Base-by-base conservation (phyloP, 768 basidiomycete genomes). In the Chiua virens region DNA sequence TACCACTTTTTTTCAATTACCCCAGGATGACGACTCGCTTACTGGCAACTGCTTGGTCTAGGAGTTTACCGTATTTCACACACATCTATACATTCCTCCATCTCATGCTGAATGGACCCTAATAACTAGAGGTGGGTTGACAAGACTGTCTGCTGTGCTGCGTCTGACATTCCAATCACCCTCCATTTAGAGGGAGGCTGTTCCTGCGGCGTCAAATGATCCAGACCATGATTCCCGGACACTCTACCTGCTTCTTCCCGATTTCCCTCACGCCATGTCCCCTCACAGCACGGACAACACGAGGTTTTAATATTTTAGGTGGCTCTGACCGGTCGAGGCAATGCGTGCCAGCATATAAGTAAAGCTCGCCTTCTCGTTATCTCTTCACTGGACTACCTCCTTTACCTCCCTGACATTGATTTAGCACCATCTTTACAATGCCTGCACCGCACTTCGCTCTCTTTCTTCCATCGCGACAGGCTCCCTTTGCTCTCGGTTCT, bases 261-360 rank as follows among this genome's bases (percentile, higher is more conserved):
- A 49, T 58, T 67, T 67, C 36, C 54, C 58, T 66, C 56, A 48
- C 58, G 14, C 32, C 32, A 14, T 34, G 46, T 54, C 52, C 65
- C 50, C 59, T 56, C 66, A 63, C 66, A 67, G 65, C 65, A 67
- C 43, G 66, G 58, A 50, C 39, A 60, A 68, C 66, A 68, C 66
- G 66, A 70, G 66, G 65, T 55, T 66, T 66, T 66, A 66, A 66
- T 66, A 53, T 43, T 18, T 48, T 35, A 23, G 55, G 53, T 62
- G 61, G 55, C 55, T 60, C 55, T 57, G 49, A 37, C 57, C 42
- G 49, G 63, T 50, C 47, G 50, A 66, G 65, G 66, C 64, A 66
- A 68, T 68, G 61, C 59, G 45, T 47, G 47, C 47, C 51, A 62
- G 61, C 56, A 38, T 68, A 68, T 70, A 67, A 68, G 56, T 50